Evolutionary conservation across 208 protist genomes (phyloP), one percentile per base, ranked within the genome.

Genomic region (Wallacemonas rigidus): DNA sequence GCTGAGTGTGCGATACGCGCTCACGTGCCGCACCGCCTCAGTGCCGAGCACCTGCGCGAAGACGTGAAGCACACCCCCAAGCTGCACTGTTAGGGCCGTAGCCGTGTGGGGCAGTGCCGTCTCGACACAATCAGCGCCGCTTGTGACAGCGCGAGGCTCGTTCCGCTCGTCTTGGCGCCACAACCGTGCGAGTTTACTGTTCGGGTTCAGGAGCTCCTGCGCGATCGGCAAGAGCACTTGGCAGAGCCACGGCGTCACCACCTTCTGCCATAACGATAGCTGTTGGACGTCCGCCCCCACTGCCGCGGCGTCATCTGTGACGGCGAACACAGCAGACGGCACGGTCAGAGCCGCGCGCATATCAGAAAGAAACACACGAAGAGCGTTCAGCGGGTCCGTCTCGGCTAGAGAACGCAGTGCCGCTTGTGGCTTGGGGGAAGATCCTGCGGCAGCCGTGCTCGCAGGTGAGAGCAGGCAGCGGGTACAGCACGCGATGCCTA

Each of bases 221-320:
- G 60, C 60, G 14, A 65, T 14, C 8, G 60, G 60, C 1, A 38
- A 15, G 14, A 65, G 60, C 26, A 65, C 41, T 14, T 65, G 36
- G 3, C 11, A 26, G n/a, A 65, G 60, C 60, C 60, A 65, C 17
- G 60, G 7, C n/a, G 40, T 3, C 41, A 35, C 60, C 40, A 65
- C 14, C 9, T 9, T 8, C 8, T 48, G 5, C 60, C 60, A 65
- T 41, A 65, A 41, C 15, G 26, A 15, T 8, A 40, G 36, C 53
- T 26, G 26, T 26, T 26, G 26, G 26, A 26, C 26, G 26, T 26
- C 26, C 26, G 26, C 26, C 26, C 26, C 7, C 54, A 58, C 15
- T 38, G 54, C 15, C 6, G 9, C 15, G 6, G 14, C 54, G 9
- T 7, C 54, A 8, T 35, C 11, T 0, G 54, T 11, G 6, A 8